Evolutionary conservation across 2,329 filamentous ascomycete genomes (phyloP).

Genomic region (Epichloe amarillans): DNA sequence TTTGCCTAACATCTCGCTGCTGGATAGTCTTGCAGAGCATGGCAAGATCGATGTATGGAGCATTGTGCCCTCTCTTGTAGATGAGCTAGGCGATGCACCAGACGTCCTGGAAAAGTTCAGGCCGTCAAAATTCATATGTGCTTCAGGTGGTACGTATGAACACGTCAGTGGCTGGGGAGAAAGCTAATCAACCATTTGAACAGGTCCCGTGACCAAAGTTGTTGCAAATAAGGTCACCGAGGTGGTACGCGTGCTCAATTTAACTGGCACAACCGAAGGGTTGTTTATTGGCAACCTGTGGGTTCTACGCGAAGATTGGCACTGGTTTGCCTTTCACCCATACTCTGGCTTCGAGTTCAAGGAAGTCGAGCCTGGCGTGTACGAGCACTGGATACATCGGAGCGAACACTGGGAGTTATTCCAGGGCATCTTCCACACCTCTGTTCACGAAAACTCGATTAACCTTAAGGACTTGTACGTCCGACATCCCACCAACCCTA

Average conservation of each 20-base stretch:
- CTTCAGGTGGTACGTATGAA: constrained; percentile 15
- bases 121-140: constrained; percentile 21
- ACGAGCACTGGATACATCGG: constrained; percentile 20
- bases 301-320: constrained; percentile 16
- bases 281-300: constrained; percentile 21
- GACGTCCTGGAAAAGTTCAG: constrained; percentile 19
- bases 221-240: constrained; percentile 18
- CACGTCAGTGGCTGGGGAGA: background rate
- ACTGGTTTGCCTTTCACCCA: constrained; percentile 20
- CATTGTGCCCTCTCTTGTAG: constrained; percentile 22
- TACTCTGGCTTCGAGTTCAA: constrained; percentile 22
- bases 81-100: constrained; percentile 19
- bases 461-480: constrained; percentile 19
- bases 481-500: constrained; percentile 14
- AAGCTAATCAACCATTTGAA: background rate
- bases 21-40: constrained; percentile 20
- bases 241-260: constrained; percentile 19
- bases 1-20: constrained; percentile 21
- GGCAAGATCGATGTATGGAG: constrained; percentile 25
- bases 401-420: constrained; percentile 17
- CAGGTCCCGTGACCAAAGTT: constrained; percentile 16
- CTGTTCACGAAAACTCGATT: constrained; percentile 13
- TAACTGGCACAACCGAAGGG: constrained; percentile 22
- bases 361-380: constrained; percentile 16
- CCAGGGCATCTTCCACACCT: constrained; percentile 22